phyloP scores from a whole-genome alignment of 805 yeast species.

The Priceomyces carsonii region DNA sequence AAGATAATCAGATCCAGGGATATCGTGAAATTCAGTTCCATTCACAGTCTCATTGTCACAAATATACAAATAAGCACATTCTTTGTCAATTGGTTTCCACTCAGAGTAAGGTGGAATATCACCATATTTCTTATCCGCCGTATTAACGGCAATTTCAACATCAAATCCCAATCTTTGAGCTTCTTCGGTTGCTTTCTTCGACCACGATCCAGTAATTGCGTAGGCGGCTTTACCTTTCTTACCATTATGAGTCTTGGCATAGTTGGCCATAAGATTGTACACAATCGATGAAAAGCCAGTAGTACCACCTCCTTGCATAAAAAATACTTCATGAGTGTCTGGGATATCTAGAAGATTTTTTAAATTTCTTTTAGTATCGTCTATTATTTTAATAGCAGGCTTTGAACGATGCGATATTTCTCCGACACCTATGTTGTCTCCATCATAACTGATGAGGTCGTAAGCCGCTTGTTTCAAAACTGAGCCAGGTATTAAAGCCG shows the following conservation, averaged over 20 bases:
- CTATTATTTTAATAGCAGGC: conserved; percentile 76
- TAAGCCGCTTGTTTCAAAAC: conserved; percentile 87
- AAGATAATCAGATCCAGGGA: conserved; percentile 57
- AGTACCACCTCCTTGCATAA: conserved; percentile 98
- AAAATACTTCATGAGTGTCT: conserved; percentile 90
- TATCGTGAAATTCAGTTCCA: conserved; percentile 76
- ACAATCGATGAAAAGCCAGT: conserved; percentile 90
- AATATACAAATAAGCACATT: conserved; percentile 80
- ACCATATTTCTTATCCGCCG: conserved; percentile 62
- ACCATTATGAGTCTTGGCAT: conserved; percentile 64
- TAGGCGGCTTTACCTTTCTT: conserved; percentile 81
- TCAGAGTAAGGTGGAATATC: conserved; percentile 62
- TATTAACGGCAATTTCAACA: conserved; percentile 65
- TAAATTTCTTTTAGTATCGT: conserved; percentile 71
- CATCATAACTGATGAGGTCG: conserved; percentile 74
- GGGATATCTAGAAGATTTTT: conserved; percentile 71
- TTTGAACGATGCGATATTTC: conserved; percentile 95
- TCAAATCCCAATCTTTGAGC: conserved; percentile 81
- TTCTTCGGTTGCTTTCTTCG: conserved; percentile 84
- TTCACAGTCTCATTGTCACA: conserved; percentile 98
- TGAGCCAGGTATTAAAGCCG: conserved; percentile 82
- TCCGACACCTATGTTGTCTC: conserved; percentile 82
- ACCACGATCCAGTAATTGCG: conserved; percentile 93
- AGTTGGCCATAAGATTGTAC: conserved; percentile 76
- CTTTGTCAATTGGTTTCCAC: conserved; percentile 60